A percentile compares a stretch with the other conserved stretches of the same genome.
Evolutionary conservation across 2,329 filamentous ascomycete genomes (phyloP).

Genomic region (Fusarium floridanum): DNA sequence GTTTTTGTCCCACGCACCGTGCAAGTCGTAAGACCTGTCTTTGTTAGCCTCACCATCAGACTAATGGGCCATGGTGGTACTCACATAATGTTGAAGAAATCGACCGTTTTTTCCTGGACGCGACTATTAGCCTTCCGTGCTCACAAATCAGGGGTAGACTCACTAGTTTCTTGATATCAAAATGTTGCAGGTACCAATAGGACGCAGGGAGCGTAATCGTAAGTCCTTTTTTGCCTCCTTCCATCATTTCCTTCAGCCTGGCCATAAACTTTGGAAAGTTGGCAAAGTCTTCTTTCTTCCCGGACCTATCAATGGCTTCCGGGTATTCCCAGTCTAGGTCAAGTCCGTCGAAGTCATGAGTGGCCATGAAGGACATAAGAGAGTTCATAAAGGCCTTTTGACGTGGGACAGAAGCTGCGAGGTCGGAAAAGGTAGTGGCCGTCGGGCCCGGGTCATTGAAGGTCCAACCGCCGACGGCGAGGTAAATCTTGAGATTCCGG

Average conservation of each 20-base stretch:
- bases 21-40: slow-evolving; percentile 13
- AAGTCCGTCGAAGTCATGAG: slow-evolving; percentile 42
- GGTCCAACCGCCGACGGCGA: slow-evolving; percentile 58
- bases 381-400: slow-evolving; percentile 9
- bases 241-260: slow-evolving; percentile 40
- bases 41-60: no score
- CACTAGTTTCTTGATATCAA: slow-evolving; percentile 42
- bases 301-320: slow-evolving; percentile 40
- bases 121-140: no score
- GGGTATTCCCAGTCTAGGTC: slow-evolving; percentile 49
- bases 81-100: slow-evolving; percentile 1
- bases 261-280: slow-evolving; percentile 49
- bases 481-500: slow-evolving; percentile 50
- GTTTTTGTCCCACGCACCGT: slow-evolving; percentile 16
- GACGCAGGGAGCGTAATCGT: slow-evolving; percentile 31
- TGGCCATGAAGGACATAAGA: slow-evolving; percentile 27
- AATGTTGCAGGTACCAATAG: slow-evolving; percentile 49
- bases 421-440: slow-evolving; percentile 42
- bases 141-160: not conserved
- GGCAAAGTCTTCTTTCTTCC: slow-evolving; percentile 47
- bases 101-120: not conserved
- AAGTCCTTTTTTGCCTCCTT: not conserved
- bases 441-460: slow-evolving; percentile 54
- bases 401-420: not conserved
- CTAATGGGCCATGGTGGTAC: no score